phyloP scores from a whole-genome alignment of 2,329 filamentous ascomycete genomes.

The Hortaea sp. region DNA sequence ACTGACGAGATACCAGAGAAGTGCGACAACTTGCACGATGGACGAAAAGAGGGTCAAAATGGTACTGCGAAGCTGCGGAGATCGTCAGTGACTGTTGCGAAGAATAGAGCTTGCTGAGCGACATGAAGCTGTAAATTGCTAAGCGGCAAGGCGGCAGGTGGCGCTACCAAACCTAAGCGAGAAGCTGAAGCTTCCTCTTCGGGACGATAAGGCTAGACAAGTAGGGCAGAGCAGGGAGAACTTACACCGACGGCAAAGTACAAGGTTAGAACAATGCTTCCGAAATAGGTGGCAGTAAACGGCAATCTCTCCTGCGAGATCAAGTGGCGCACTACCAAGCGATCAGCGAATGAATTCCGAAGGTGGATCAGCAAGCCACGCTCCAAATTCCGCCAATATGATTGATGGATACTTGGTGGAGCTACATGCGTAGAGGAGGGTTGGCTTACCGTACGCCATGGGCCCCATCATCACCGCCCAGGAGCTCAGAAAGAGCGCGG shows the following conservation, averaged over 20 bases:
- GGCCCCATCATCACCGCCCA: slow-evolving; percentile 95
- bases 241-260: slow-evolving; percentile 89
- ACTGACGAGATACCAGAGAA: slow-evolving; percentile 89
- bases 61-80: slow-evolving; percentile 63
- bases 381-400: slow-evolving; percentile 4
- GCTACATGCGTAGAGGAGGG: background rate
- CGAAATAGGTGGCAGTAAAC: slow-evolving; percentile 91
- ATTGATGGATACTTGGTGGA: slow-evolving; percentile 1
- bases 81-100: slow-evolving; percentile 8
- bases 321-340: slow-evolving; percentile 57
- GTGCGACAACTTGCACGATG: slow-evolving; percentile 69
- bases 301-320: slow-evolving; percentile 75
- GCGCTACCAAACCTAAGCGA: no score
- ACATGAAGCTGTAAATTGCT: background rate
- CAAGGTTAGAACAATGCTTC: slow-evolving; percentile 78
- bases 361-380: slow-evolving; percentile 4
- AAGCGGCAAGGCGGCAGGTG: background rate
- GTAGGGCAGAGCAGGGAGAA: slow-evolving; percentile 21
- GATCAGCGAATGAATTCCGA: slow-evolving; percentile 7
- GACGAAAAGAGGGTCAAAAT: slow-evolving; percentile 77
- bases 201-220: background rate
- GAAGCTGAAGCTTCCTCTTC: no score
- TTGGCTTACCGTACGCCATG: slow-evolving; percentile 53
- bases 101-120: background rate
- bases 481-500: slow-evolving; percentile 76